A percentile compares a stretch with the other conserved stretches of the same genome.
Conservation (phyloP, 169 alveolate species). For the Plasmodium gonderi region DNA sequence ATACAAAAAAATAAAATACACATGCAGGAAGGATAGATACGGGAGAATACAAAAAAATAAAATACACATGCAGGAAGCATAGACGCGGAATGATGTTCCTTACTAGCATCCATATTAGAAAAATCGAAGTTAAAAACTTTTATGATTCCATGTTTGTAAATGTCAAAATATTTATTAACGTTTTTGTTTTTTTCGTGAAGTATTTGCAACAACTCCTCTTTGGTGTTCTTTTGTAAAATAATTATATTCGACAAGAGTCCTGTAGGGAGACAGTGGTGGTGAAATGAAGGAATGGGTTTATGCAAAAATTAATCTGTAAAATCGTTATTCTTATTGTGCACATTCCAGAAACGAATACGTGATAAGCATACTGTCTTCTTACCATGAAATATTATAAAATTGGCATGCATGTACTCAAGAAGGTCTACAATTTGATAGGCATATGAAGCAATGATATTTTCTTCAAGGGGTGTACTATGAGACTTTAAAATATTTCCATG, state of each 20-base stretch:
- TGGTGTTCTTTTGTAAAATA: constrained; percentile 56
- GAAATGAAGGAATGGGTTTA: neutral
- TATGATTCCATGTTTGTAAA: constrained; percentile 63
- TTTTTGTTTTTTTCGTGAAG: constrained; percentile 40
- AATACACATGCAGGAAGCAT: neutral
- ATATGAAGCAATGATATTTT: constrained; percentile 47
- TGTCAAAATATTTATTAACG: constrained; percentile 46
- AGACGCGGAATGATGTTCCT: neutral
- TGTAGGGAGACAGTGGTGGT: neutral
- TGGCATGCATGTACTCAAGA: constrained; percentile 60
- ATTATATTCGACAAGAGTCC: constrained; percentile 47
- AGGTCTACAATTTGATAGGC: constrained; percentile 65
- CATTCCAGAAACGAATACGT: too few relatives aligned
- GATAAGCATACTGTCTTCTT: too few relatives aligned
- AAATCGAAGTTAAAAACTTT: constrained; percentile 65
- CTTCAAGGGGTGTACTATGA: constrained; percentile 53
- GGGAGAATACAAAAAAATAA: neutral
- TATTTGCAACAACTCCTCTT: constrained; percentile 48
- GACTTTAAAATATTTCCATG: constrained; percentile 49
- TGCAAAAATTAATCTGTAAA: too few relatives aligned
- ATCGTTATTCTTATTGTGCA: too few relatives aligned
- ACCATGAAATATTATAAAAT: constrained; percentile 68
- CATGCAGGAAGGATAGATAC: neutral
- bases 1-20: neutral
- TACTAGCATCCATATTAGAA: constrained; percentile 66